Conservation (phyloP, 1,284 basidiomycete genomes). For the Neotropicomus parvogracilis region DNA sequence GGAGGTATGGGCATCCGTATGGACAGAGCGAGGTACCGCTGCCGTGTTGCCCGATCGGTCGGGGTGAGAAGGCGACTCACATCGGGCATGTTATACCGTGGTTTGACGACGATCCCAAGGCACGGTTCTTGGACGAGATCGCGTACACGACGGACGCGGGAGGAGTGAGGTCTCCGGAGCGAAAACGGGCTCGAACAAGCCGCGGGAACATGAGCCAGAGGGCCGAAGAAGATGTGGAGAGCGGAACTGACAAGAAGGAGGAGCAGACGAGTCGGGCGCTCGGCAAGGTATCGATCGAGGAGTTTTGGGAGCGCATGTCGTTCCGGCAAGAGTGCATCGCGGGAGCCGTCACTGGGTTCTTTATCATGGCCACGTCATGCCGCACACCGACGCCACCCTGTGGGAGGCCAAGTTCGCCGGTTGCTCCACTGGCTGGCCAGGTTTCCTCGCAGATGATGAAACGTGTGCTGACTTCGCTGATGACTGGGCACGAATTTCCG, state of each 20-base stretch:
- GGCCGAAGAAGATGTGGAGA: slow-evolving; percentile 31
- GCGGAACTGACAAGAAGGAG: slow-evolving; percentile 36
- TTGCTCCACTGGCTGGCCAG: slow-evolving; percentile 54
- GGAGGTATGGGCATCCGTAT: slow-evolving; percentile 80
- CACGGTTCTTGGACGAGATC: slow-evolving; percentile 86
- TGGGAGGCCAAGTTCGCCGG: slow-evolving; percentile 37
- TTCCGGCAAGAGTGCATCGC: slow-evolving; percentile 89
- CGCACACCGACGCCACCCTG: slow-evolving; percentile 12
- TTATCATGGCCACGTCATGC: slow-evolving; percentile 54
- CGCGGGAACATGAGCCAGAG: slow-evolving; percentile 13
- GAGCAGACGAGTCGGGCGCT: slow-evolving; percentile 47
- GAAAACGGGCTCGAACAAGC: slow-evolving; percentile 46
- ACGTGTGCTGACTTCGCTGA: slow-evolving; percentile 64
- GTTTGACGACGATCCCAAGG: slow-evolving; percentile 92
- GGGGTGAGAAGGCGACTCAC: slow-evolving; percentile 32
- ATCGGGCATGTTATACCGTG: slow-evolving; percentile 78
- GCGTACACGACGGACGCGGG: slow-evolving; percentile 64
- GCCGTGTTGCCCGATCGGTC: slow-evolving; percentile 18
- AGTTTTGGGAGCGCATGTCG: slow-evolving; percentile 95
- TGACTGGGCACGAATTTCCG: slow-evolving; percentile 76
- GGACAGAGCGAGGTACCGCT: slow-evolving; percentile 53
- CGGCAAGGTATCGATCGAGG: slow-evolving; percentile 56
- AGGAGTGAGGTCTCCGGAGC: slow-evolving; percentile 56
- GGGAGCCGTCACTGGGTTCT: slow-evolving; percentile 87
- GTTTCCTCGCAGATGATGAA: slow-evolving; percentile 63